Conservation (phyloP, 2,329 filamentous ascomycete genomes). For the Verticillium klebahnii region DNA sequence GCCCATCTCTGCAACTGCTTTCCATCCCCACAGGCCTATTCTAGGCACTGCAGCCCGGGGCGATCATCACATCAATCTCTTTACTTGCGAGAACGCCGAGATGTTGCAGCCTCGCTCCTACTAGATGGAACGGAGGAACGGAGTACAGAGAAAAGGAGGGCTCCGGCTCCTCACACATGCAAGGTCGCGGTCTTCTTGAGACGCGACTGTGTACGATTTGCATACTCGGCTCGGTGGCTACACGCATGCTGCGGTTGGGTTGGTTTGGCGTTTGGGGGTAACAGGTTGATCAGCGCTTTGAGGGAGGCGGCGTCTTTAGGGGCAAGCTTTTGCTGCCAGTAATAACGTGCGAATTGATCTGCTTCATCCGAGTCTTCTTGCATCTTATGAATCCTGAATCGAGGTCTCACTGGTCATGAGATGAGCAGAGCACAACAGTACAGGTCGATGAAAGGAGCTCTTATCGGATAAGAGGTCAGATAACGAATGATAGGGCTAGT, state of each 20-base stretch:
- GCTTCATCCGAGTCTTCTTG: not conserved
- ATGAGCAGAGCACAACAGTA: not conserved
- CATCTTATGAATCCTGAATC: not conserved
- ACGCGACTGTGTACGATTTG: not conserved
- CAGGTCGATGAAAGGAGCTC: not conserved
- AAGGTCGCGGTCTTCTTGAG: not conserved
- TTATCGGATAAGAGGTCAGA: not conserved
- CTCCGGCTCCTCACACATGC: not conserved
- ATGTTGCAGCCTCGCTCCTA: not conserved
- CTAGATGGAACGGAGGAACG: not conserved
- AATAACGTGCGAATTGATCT: conserved; percentile 1
- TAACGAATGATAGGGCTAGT: not conserved
- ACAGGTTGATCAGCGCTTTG: conserved; percentile 1
- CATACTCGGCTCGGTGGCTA: not conserved
- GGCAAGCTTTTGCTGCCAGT: not conserved
- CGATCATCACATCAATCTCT: conserved; percentile 87
- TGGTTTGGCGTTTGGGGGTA: conserved; percentile 8
- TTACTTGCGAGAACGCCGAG: conserved; percentile 59
- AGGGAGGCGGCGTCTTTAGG: not conserved
- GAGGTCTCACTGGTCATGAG: not conserved
- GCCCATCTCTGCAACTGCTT: conserved; percentile 84
- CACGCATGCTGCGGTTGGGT: conserved; percentile 5
- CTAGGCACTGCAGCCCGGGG: conserved; percentile 82
- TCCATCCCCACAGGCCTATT: conserved; percentile 92
- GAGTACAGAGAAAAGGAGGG: not conserved